Percentiles rank a stretch among this genome's conserved stretches.
phyloP scores from a whole-genome alignment of 2,329 filamentous ascomycete species.

The Talaromyces sp. region DNA sequence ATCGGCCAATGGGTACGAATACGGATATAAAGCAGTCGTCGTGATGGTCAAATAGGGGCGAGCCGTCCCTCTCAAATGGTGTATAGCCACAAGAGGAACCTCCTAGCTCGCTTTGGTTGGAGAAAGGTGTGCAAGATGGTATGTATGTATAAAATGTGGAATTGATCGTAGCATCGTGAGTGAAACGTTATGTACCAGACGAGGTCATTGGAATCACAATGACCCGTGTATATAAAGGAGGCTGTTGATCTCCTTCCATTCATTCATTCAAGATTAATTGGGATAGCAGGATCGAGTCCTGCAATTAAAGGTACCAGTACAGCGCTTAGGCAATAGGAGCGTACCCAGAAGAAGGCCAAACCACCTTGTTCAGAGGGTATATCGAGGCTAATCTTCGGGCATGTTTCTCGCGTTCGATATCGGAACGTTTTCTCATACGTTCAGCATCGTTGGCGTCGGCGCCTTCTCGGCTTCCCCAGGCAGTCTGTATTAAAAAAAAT shows the following conservation, averaged over 20 bases:
- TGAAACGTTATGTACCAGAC: neutral
- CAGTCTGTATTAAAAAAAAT: conserved; percentile 60
- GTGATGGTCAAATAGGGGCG: neutral
- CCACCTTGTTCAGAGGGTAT: conserved; percentile 13
- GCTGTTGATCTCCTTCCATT: neutral
- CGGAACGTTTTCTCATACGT: conserved; percentile 55
- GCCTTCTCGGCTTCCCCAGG: conserved; percentile 90
- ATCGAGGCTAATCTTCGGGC: conserved; percentile 3
- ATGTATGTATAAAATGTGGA: neutral
- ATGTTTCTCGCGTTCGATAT: conserved; percentile 31
- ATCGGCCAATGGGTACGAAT: neutral
- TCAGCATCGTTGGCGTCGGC: conserved; percentile 78
- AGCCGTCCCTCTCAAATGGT: neutral
- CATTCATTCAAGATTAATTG: neutral
- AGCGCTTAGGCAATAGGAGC: conserved; percentile 1
- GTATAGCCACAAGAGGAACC: neutral
- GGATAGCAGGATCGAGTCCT: neutral
- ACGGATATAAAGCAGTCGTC: neutral
- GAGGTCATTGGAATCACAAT: neutral
- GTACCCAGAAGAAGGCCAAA: conserved; percentile 5
- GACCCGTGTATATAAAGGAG: neutral
- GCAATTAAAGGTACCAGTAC: neutral
- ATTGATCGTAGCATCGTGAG: conserved; percentile 7
- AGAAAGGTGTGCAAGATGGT: neutral
- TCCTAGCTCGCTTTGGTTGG: neutral